Evolutionary conservation across 306 rosid genomes (phyloP), one percentile per base, ranked within the genome.

Genomic region (Luffa acutangula): DNA sequence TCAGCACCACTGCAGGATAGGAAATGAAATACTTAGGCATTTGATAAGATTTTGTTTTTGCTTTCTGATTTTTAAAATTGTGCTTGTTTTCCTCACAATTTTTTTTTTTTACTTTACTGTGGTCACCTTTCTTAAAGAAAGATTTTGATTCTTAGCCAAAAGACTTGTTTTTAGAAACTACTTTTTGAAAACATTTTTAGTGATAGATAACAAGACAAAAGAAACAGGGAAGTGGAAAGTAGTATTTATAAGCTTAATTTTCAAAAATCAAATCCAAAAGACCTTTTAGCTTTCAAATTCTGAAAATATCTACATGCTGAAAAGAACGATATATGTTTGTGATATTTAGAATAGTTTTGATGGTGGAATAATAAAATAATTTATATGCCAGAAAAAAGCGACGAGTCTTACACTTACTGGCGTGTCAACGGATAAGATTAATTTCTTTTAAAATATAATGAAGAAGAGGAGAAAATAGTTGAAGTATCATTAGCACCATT

Each of bases 1-100:
- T 95, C 99, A 74, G 99, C 99, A 43, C 99, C 97, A 80, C 99
- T 95, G 94, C 84, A 84, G 79, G 78, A 77, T 72, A 80, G 76
- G 80, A 53, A 31, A 7, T 15, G 51, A 76, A 76, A 39, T 34
- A 9, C 65, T n/a, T 54, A 52, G 20, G 31, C 31, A 25, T 25
- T 25, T 25, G 31, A 25, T 25, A 25, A 25, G 31, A 25, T 25
- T 25, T 25, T 25, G 31, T 25, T 25, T 25, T 25, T 25, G 31
- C 31, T 25, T 25, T 25, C 31, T 25, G 31, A 25, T 25, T 25
- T 25, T 25, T 25, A 1, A 25, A 25, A 25, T 25, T 25, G 31
- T 0, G 31, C 31, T 25, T 25, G 31, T 25, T 25, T 25, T 25
- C 31, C 31, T 25, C 31, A 25, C 31, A 25, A 25, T 25, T 25